These are phyloP conservation scores for Teratosphaeria zuluensis DNA, from an alignment of 2,329 filamentous ascomycete genomes.

Conservation along the genomic window DNA sequence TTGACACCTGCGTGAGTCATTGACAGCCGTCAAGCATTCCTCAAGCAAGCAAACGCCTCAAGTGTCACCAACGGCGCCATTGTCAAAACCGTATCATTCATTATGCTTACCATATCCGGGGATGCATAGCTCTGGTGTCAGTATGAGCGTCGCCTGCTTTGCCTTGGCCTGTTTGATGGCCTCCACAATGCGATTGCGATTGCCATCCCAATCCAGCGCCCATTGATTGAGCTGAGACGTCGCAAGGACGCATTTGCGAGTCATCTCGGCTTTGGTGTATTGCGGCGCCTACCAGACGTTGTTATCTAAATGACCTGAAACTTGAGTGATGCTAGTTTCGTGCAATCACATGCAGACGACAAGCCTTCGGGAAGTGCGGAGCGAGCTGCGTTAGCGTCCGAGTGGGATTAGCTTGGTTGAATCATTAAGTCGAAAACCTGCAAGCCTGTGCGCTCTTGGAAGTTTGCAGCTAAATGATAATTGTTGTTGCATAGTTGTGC, in stretches of 20 bases:
- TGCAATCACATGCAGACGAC: neutral
- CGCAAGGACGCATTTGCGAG: conserved; percentile 29
- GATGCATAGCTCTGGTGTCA: conserved; percentile 40
- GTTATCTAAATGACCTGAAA: neutral
- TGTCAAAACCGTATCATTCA: too few relatives aligned
- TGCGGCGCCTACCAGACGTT: neutral
- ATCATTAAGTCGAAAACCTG: too few relatives aligned
- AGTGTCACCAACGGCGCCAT: too few relatives aligned
- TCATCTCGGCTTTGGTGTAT: conserved; percentile 11
- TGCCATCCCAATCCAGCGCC: conserved; percentile 55
- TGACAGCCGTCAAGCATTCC: too few relatives aligned
- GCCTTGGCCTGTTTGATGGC: conserved; percentile 52
- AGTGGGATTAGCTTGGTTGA: neutral
- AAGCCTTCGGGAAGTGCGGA: neutral
- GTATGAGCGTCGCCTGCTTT: conserved; percentile 50
- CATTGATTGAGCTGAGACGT: conserved; percentile 37
- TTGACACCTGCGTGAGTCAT: too few relatives aligned
- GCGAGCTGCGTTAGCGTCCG: neutral
- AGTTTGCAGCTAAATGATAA: too few relatives aligned
- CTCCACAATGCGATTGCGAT: conserved; percentile 53
- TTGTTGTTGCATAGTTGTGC: too few relatives aligned
- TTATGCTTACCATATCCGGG: conserved; percentile 45
- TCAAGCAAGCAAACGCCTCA: too few relatives aligned
- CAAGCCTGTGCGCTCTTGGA: too few relatives aligned
- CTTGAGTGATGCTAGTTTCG: neutral